Base-by-base conservation (phyloP, 192 early-diverging fungal genomes). In the Entomortierella lignicola region DNA sequence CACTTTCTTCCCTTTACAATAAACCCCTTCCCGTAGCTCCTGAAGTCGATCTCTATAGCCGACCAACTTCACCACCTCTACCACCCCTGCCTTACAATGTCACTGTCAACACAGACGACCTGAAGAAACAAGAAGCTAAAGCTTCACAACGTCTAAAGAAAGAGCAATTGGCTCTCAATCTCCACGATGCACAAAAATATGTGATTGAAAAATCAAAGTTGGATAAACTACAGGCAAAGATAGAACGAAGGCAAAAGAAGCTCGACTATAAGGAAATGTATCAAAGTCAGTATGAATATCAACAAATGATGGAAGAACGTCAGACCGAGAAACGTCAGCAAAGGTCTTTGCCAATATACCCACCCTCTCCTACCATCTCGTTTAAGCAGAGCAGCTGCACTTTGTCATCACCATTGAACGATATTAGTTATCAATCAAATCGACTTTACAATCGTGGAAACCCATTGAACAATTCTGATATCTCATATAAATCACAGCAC, bases 221-320 rank as follows among this genome's bases (percentile, higher is more conserved):
- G 48, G 74, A 77, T 3, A 54, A 55, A 6, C 48, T 60, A 21
- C 62, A 66, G 4, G 55, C 62, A 7, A 79, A 70, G n/a, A 43
- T 55, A 41, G 75, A 70, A 18, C 61, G 67, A 25, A 69, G 58
- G 11, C 75, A 79, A 34, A 79, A 70, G 51, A 44, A 43, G 55
- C 41, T 52, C 12, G 75, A 79, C 21, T 79, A 69, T 50, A 69
- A 60, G 26, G 61, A 79, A 48, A 70, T 70, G 56, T 70, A 79
- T 31, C 75, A 70, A 29, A 66, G 32, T 5, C 75, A 79, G 37
- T 31, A 60, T 42, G 52, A 66, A 17, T 66, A 79, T 56, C 55
- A 69, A 25, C 23, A 42, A 21, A 29, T 42, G 27, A 44, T 79
- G 48, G 64, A 66, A 12, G 58, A 60, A 23, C 32, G 48, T n/a